Conservation (phyloP, 768 basidiomycete genomes). For the Mycena rebaudengoi region DNA sequence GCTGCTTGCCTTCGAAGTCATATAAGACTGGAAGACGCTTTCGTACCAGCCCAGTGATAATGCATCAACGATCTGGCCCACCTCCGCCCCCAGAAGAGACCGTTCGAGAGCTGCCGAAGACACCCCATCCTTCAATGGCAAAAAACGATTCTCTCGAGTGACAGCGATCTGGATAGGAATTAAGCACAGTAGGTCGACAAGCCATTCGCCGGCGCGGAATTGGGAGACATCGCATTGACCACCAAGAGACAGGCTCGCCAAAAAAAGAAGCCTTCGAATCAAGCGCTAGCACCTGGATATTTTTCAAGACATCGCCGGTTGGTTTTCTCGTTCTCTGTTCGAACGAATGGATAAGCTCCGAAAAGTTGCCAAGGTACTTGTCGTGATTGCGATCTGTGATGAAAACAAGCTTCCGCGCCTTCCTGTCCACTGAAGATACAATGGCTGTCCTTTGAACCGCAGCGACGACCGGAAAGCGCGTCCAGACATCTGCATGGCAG, state of each 20-base stretch:
- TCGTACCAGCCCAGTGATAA: conserved; percentile 74
- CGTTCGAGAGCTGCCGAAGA: conserved; percentile 58
- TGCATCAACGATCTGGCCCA: conserved; percentile 62
- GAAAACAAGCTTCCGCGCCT: conserved; percentile 49
- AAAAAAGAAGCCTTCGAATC: conserved; percentile 37
- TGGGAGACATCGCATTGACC: conserved; percentile 41
- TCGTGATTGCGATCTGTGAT: conserved; percentile 47
- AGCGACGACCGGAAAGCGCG: conserved; percentile 64
- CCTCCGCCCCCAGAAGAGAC: conserved; percentile 64
- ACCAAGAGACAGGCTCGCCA: conserved; percentile 21
- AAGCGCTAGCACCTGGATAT: conserved; percentile 43
- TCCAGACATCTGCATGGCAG: conserved; percentile 66
- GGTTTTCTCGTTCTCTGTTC: conserved; percentile 63
- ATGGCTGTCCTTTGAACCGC: conserved; percentile 58
- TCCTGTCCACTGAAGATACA: conserved; percentile 41
- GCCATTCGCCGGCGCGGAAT: conserved; percentile 66
- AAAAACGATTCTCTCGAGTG: conserved; percentile 65
- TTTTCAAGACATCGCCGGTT: conserved; percentile 51
- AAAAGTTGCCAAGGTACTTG: conserved; percentile 52
- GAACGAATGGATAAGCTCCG: conserved; percentile 54
- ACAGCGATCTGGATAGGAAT: conserved; percentile 73
- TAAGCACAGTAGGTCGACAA: conserved; percentile 66
- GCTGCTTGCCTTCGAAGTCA: conserved; percentile 58
- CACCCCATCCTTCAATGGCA: conserved; percentile 66
- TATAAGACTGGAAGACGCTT: conserved; percentile 68